Base-by-base conservation (phyloP, 345 rosid species). In the Populus simonii region DNA sequence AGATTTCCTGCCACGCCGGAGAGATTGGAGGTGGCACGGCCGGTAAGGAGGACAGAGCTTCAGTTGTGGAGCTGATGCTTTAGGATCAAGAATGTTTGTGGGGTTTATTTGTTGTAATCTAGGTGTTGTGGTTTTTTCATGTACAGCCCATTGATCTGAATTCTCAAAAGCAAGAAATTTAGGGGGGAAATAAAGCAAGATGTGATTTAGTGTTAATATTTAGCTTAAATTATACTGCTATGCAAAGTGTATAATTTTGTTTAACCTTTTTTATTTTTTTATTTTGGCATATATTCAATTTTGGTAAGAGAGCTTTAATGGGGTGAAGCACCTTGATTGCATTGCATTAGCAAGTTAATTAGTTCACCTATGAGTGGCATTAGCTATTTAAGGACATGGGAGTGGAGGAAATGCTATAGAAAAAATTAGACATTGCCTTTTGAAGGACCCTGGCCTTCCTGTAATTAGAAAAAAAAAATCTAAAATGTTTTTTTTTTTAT, bases 1-100 rank as follows among this genome's bases (percentile, higher is more conserved):
- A 84, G 97, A 85, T 75, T 91, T 74, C 97, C 89, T 29, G 82
- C 83, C 1, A 84, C 92, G 1, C 94, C 89, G 47, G 78, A 78
- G 16, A 11, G 79, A 25, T 66, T 67, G 12, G n/a, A 65, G 27
- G 76, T 3, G 70, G 17, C 38, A n/a, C 71, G 70, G 35, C 72
- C 83, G 5, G 27, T n/a, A 0, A n/a, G 29, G 63, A 59, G 63
- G 29, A 59, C 63, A 23, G 63, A 10, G 29, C 15, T 59, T 23
- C 29, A n/a, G 16, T 0, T 59, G 5, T 3, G 27, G 63, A n/a
- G 27, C 63, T 57, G 63, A 57, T 53, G 22, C 9, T 57, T 57
- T 57, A 57, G 63, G 63, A 57, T 57, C n/a, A 57, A 57, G 27
- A 57, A 51, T 51, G 57, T 17, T 51, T 51, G 57, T 51, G 20